Percentiles rank a stretch among this genome's conserved stretches.
Conservation (phyloP, 257 asterid genomes). For the Penstemon barbatus region DNA sequence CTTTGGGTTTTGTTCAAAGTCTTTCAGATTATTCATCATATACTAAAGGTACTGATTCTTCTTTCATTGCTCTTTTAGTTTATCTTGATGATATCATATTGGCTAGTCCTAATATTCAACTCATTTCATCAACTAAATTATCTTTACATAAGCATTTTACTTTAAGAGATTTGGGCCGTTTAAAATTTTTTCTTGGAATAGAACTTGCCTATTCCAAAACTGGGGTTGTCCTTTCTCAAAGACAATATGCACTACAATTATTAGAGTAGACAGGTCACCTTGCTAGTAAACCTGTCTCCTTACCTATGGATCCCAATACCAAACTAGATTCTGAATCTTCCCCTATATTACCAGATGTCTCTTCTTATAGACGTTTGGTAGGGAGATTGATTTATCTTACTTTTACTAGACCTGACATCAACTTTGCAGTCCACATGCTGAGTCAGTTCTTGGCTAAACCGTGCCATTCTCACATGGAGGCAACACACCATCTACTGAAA, state of each 20-base stretch:
- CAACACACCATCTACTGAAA: background rate
- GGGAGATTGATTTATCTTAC: background rate
- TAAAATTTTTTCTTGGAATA: background rate
- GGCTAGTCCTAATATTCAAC: background rate
- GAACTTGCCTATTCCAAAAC: background rate
- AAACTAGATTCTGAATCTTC: background rate
- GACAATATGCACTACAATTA: background rate
- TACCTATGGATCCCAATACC: background rate
- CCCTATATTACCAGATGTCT: background rate
- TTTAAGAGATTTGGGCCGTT: background rate
- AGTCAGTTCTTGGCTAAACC: constrained; percentile 3
- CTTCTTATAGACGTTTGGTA: background rate
- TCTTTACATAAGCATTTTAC: background rate
- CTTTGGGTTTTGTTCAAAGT: too few species aligned
- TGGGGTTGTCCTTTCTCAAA: background rate
- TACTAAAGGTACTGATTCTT: too few species aligned
- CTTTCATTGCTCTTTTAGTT: background rate
- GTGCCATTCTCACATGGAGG: background rate
- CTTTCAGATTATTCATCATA: too few species aligned
- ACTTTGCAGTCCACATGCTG: background rate
- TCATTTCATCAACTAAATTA: background rate
- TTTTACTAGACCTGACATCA: constrained; percentile 8
- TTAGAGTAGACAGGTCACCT: background rate
- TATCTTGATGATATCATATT: background rate
- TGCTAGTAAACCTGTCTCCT: background rate